Evolutionary conservation across 1,139 yeast genomes (phyloP), one percentile per base, ranked within the genome.

Genomic region (Diutina neorugosa): DNA sequence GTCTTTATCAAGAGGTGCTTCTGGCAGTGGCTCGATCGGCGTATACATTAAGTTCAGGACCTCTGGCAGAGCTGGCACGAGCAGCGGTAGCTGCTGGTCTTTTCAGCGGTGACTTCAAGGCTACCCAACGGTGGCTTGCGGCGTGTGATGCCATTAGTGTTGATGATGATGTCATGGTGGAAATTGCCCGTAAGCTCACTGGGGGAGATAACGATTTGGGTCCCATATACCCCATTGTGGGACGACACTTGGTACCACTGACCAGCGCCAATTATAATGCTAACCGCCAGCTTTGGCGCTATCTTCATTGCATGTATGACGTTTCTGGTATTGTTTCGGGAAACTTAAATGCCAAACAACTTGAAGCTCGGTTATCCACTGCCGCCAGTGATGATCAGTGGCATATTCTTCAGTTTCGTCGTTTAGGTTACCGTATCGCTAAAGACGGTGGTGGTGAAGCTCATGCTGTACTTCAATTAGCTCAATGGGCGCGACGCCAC

Each of bases 401-500:
- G 50, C 16, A n/a, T 5, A 16, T 46, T 18, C n/a, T 46, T 3
- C 23, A 16, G 18, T 46, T 46, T 11, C 50, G 18, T 25, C 50
- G 50, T 25, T 12, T 46, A 8, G 50, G 20, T 14, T 27, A 46
- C 7, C 20, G 27, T 7, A n/a, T 46, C 37, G 31, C n/a, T 11
- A 18, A 14, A 4, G 27, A 46, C 9, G 19, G 2, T 8, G 6
- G 5, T 16, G 16, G 27, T 1, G 40, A 46, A 46, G 40, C 21
- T 23, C 21, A 76, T 25, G 76, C 82, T 1, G 78, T 84, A 69
- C 70, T 88, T 23, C 69, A 73, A 42, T 77, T 84, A 51, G 83
- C 96, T 0, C 73, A 76, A 51, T 71, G 86, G 48, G 84, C 96
- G 4, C 69, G 97, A 54, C 78, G 81, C 56, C 81, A 83, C 56